Base-by-base conservation (phyloP, 169 alveolate genomes). In the Eimeria necatrix region DNA sequence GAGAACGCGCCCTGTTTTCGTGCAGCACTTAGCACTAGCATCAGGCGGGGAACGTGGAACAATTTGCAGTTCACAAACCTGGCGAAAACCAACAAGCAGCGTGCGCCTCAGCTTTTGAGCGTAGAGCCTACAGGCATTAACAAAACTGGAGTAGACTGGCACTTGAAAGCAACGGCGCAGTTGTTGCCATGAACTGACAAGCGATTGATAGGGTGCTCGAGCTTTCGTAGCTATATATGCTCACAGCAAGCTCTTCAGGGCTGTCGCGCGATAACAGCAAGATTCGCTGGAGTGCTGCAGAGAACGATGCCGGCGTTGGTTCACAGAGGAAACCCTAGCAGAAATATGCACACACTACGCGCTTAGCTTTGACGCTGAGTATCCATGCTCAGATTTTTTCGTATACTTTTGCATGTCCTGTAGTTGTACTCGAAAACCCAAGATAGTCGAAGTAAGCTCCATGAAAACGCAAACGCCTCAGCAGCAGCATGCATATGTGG, bases 311-410 rank as follows among this genome's bases (percentile, higher is more conserved):
- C 16, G 91, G 71, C n/a, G 52, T 59, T 16, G 91, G 91, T 9
- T 64, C n/a, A 32, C 91, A 84, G 91, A 84, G 91, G 91, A 84
- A 84, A 32, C 91, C 91, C 91, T 84, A 52, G 49, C 10, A n/a
- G 26, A 4, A 80, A 2, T 8, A 14, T 71, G 16, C 2, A 52
- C 83, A 46, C 49, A 14, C 61, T 20, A n/a, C n/a, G 61, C 3
- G 49, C 61, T 5, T 7, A 5, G 56, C 2, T 32, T 32, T 12
- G 32, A 32, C 4, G 4, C 18, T 71, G 53, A 68, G 26, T 12
- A 71, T 20, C 18, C 83, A 26, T 9, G 83, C 41, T 52, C 18
- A 5, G n/a, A 32, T 71, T 49, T 3, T 20, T 6, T 16, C 59
- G 48, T 32, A 32, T 32, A 2, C 3, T 32, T 32, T 32, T 32